Conservation (phyloP, 1,284 basidiomycete genomes). For the Flammula alnicola region DNA sequence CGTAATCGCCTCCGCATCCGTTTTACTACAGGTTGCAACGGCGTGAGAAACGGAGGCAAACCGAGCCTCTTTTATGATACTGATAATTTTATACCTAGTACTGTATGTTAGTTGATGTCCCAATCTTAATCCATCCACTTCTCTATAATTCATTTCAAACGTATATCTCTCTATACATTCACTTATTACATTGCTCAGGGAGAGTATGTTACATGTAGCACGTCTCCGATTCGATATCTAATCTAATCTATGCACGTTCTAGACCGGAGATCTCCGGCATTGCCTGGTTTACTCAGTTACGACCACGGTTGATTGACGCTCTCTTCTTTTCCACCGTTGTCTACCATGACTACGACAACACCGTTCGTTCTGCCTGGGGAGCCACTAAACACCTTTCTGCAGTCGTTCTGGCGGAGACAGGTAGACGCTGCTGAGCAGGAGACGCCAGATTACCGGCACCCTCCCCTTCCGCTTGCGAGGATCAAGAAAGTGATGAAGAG, state of each 20-base stretch:
- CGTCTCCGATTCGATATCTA: neutral
- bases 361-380: conserved; percentile 74
- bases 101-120: too few species aligned
- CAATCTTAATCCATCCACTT: too few species aligned
- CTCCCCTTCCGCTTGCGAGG: conserved; percentile 85
- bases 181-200: too few species aligned
- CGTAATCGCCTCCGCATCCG: too few species aligned
- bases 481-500: conserved; percentile 99
- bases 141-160: too few species aligned
- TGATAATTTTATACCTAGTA: too few species aligned
- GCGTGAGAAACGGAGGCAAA: too few species aligned
- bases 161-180: too few species aligned
- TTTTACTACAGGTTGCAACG: too few species aligned
- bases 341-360: conserved; percentile 23
- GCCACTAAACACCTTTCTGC: conserved; percentile 76
- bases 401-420: conserved; percentile 85
- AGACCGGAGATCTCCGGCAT: conserved; percentile 3
- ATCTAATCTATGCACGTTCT: neutral
- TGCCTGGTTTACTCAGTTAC: conserved; percentile 1
- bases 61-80: too few species aligned
- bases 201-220: too few species aligned
- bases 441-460: conserved; percentile 84
- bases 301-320: neutral
- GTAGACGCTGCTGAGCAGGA: conserved; percentile 81
- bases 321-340: neutral